A percentile compares a stretch with the other conserved stretches of the same genome.
Conservation (phyloP, 768 basidiomycete species). For the Trametes sanguinea region DNA sequence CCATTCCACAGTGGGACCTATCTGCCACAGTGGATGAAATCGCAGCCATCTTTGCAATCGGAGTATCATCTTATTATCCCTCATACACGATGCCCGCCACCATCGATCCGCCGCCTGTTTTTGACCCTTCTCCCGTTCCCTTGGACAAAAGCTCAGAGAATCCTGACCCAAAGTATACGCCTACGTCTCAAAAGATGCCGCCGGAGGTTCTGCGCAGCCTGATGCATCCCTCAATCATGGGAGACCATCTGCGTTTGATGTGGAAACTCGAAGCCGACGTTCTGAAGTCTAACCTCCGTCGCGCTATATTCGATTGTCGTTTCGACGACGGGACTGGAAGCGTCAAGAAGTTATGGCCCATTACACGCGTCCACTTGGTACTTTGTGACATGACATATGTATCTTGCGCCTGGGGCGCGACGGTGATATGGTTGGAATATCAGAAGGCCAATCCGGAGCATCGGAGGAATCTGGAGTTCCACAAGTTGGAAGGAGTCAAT, state of each 20-base stretch:
- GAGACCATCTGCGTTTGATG: conserved; percentile 5
- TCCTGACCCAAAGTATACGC: conserved; percentile 3
- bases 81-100: conserved; percentile 4
- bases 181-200: conserved; percentile 13
- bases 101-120: neutral
- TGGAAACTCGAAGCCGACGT: conserved; percentile 1
- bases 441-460: neutral
- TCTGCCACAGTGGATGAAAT: neutral
- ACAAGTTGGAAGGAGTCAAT: conserved; percentile 9
- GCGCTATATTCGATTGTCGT: conserved; percentile 17
- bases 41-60: neutral
- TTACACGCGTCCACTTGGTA: conserved; percentile 5
- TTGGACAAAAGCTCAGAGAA: neutral
- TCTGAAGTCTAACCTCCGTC: neutral
- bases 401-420: conserved; percentile 6
- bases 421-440: neutral
- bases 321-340: conserved; percentile 9
- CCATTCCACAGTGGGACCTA: neutral
- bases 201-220: conserved; percentile 11
- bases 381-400: conserved; percentile 18
- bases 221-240: conserved; percentile 7
- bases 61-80: conserved; percentile 16
- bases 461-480: conserved; percentile 6
- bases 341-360: conserved; percentile 13
- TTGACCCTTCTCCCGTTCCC: conserved; percentile 1